A percentile compares a stretch with the other conserved stretches of the same genome.
Evolutionary conservation across 179 eudicot species (phyloP).

Genomic region (Pouteria campechiana): DNA sequence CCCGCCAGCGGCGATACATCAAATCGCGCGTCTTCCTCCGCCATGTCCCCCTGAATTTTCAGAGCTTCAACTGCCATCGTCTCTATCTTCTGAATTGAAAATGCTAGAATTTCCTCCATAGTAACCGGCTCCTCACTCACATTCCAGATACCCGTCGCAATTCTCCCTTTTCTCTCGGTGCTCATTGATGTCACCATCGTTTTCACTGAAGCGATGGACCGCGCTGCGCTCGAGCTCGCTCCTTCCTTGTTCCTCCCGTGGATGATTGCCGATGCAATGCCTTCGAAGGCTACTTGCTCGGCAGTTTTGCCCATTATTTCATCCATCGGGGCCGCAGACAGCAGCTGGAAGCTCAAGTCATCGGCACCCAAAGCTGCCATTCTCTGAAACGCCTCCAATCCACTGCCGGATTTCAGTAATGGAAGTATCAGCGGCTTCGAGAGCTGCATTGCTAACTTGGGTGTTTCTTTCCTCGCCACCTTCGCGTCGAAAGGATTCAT

Average conservation of each 20-base stretch:
- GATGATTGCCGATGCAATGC: slow-evolving; percentile 82
- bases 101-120: slow-evolving; percentile 59
- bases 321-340: slow-evolving; percentile 63
- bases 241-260: slow-evolving; percentile 89
- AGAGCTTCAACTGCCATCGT: slow-evolving; percentile 71
- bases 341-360: slow-evolving; percentile 44
- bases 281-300: slow-evolving; percentile 93
- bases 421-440: slow-evolving; percentile 63
- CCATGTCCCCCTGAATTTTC: slow-evolving; percentile 72
- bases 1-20: slow-evolving; percentile 62
- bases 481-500: slow-evolving; percentile 55
- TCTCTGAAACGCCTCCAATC: slow-evolving; percentile 65
- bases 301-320: slow-evolving; percentile 83
- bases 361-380: slow-evolving; percentile 73
- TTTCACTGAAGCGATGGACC: slow-evolving; percentile 55
- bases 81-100: slow-evolving; percentile 82
- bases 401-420: slow-evolving; percentile 25
- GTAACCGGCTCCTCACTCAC: slow-evolving; percentile 53
- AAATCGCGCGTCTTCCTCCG: slow-evolving; percentile 76
- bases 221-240: slow-evolving; percentile 89
- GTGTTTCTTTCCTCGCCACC: slow-evolving; percentile 52
- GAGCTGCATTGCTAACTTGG: slow-evolving; percentile 86
- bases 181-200: slow-evolving; percentile 61
- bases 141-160: slow-evolving; percentile 81
- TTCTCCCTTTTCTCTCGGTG: slow-evolving; percentile 64